Evolutionary conservation across 2,329 filamentous ascomycete genomes (phyloP).

Genomic region (Sodiomyces alkalinus): DNA sequence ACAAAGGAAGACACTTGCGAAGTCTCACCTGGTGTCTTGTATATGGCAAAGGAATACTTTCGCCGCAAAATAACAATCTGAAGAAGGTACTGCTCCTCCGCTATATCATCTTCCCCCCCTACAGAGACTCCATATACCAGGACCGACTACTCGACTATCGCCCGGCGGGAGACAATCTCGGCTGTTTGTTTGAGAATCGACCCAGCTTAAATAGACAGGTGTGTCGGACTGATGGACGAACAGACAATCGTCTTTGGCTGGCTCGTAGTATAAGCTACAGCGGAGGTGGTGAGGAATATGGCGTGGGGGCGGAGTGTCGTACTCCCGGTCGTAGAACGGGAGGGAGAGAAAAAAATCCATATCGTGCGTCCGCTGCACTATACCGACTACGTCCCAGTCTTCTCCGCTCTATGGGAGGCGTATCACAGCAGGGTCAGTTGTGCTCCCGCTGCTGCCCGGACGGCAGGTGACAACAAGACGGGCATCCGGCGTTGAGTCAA

Average conservation of each 20-base stretch:
- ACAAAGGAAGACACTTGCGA: too few relatives aligned
- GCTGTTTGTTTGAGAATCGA: too few relatives aligned
- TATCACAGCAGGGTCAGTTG: conserved; percentile 1
- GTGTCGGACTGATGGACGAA: background rate
- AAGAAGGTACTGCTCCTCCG: too few relatives aligned
- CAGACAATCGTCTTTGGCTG: conserved; percentile 1
- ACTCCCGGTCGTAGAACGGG: conserved; percentile 1
- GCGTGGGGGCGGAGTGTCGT: background rate
- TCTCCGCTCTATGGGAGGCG: background rate
- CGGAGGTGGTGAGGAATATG: conserved; percentile 1
- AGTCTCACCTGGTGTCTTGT: too few relatives aligned
- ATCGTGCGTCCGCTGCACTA: conserved; percentile 3
- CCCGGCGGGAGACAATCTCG: too few relatives aligned
- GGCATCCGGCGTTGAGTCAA: background rate
- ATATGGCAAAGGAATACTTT: too few relatives aligned
- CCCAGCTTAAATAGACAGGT: too few relatives aligned
- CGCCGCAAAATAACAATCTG: too few relatives aligned
- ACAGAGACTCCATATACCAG: too few relatives aligned
- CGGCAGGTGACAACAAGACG: background rate
- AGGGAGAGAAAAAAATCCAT: conserved; percentile 3
- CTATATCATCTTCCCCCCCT: too few relatives aligned
- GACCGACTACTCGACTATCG: too few relatives aligned
- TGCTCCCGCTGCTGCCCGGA: background rate
- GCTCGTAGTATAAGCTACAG: conserved; percentile 3
- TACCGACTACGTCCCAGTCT: conserved; percentile 2